These are phyloP conservation scores for Wallacemonas sp. DNA, from an alignment of 208 protist species.

Conservation along the genomic window DNA sequence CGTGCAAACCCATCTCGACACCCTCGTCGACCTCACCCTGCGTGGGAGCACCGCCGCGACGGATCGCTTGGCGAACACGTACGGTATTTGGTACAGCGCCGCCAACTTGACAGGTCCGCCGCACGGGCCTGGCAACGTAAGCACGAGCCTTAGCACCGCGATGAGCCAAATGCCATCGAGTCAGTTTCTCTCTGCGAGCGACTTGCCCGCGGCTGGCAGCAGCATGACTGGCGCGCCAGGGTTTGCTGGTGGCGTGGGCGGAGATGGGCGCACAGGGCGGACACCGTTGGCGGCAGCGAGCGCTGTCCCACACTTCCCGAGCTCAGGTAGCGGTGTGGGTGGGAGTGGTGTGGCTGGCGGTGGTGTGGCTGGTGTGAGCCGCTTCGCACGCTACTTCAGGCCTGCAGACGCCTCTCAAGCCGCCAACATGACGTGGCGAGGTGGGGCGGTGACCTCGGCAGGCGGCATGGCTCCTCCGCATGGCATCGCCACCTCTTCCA, in stretches of 20 bases:
- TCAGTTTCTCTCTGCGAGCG: neutral
- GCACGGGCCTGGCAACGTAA: neutral
- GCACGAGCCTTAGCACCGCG: neutral
- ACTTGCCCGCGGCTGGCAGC: neutral
- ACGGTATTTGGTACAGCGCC: conserved; percentile 2
- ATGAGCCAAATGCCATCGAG: neutral
- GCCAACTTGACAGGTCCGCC: neutral
- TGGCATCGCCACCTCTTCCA: neutral
- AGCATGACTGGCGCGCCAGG: neutral
- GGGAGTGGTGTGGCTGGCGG: neutral
- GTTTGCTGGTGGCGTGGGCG: neutral
- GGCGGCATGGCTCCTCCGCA: neutral
- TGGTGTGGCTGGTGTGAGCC: neutral
- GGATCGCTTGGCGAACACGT: neutral
- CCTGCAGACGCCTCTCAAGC: neutral
- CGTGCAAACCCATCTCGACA: conserved; percentile 64
- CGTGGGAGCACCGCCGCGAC: neutral
- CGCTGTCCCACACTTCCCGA: neutral
- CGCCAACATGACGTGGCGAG: conserved; percentile 2
- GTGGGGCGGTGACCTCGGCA: neutral
- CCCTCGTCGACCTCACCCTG: conserved; percentile 73
- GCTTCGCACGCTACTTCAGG: conserved; percentile 7
- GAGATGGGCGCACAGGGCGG: neutral
- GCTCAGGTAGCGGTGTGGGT: neutral
- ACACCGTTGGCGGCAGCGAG: conserved; percentile 1